Base-by-base conservation (phyloP, 257 asterid species). In the Sherardia arvensis region DNA sequence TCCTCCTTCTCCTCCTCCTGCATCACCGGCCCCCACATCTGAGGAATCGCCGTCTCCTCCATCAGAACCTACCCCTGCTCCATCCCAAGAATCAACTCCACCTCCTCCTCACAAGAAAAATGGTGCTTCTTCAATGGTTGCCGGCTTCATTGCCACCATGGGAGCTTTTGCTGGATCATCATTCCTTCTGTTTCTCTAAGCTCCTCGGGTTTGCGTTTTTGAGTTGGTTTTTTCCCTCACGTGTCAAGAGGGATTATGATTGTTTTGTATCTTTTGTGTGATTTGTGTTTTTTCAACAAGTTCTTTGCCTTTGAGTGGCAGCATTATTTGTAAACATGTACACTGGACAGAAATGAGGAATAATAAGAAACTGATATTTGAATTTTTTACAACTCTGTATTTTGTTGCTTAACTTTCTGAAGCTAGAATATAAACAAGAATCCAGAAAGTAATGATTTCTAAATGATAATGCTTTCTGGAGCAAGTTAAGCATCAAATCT, bases 71-170 rank as follows among this genome's bases (percentile, higher is more conserved):
- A 66, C 78, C 53, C 74, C 79, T 53, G 79, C 89, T 5, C 95
- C 94, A 0, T 72, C 96, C 1, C 69, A 81, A 15, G 80, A 80
- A 66, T 76, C 87, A 1, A 53, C 80, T 33, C 88, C 79, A 49
- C 88, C 89, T 14, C 88, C 79, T 49, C 88, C 89, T 15, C 77
- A 38, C 47, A 38, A 80, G 73, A 65, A 65, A 25, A 84, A 65
- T 15, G 82, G 73, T 11, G 90, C 69, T 28, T 66, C 83, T 54
- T 71, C 80, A 0, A 36, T 59, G 22, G 72, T 38, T 32, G 8
- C 26, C 20, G 38, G 77, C 60, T 71, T 74, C 60, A 11, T 84
- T 58, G 85, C 80, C 57, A 51, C 70, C 53, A 14, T 77, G 62
- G 88, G 69, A 40, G 80, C 78, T 74, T 64, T 87, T 22, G 21